These are phyloP conservation scores for Lasiodiplodia sp. DNA, from an alignment of 2,329 filamentous ascomycete genomes.

Conservation along the genomic window DNA sequence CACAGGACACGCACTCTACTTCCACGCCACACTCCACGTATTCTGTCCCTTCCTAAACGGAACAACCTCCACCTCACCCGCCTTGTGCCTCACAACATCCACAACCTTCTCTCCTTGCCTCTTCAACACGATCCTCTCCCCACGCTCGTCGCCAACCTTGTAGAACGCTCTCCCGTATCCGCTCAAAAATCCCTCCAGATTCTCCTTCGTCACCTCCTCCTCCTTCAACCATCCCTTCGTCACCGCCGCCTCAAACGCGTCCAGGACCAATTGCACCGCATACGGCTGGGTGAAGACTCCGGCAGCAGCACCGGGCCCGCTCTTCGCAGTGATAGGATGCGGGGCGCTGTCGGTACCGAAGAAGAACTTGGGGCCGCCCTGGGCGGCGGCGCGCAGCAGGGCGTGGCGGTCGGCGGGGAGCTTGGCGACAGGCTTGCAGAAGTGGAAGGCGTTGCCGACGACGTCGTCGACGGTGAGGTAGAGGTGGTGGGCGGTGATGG, in stretches of 20 bases:
- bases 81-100: conserved; percentile 61
- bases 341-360: conserved; percentile 79
- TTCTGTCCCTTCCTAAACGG: conserved; percentile 69
- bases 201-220: conserved; percentile 62
- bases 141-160: conserved; percentile 54
- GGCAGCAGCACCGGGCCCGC: conserved; percentile 64
- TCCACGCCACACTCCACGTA: conserved; percentile 54
- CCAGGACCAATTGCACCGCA: conserved; percentile 70
- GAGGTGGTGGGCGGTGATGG: conserved; percentile 87
- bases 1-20: not conserved
- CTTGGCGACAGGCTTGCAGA: conserved; percentile 74
- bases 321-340: conserved; percentile 68
- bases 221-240: conserved; percentile 60
- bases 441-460: conserved; percentile 73
- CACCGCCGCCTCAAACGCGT: conserved; percentile 69
- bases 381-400: conserved; percentile 69
- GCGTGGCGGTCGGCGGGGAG: conserved; percentile 75
- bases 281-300: conserved; percentile 83
- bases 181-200: conserved; percentile 65
- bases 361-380: conserved; percentile 72
- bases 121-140: conserved; percentile 63
- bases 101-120: conserved; percentile 63
- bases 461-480: conserved; percentile 77
- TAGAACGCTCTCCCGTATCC: conserved; percentile 66
- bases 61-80: conserved; percentile 65